These are phyloP conservation scores for Kuraishia hungarica DNA, from an alignment of 805 yeast genomes.

Conservation along the genomic window DNA sequence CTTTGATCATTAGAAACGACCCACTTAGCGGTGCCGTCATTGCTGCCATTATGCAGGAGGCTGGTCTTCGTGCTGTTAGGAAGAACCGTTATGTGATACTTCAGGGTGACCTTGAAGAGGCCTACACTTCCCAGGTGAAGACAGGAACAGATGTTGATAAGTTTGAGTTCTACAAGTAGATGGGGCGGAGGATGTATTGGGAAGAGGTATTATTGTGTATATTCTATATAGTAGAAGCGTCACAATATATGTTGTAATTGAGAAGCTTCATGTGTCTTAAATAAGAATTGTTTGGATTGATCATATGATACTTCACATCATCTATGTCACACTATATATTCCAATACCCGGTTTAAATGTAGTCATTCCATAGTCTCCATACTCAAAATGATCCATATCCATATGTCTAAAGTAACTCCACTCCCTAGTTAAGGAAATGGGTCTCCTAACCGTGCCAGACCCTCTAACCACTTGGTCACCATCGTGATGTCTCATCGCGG, in stretches of 20 bases:
- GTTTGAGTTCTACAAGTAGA: conserved; percentile 89
- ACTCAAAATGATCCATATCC: conserved; percentile 71
- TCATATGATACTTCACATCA: too few relatives aligned
- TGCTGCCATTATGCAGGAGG: conserved; percentile 99
- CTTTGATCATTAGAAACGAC: conserved; percentile 90
- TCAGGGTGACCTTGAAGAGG: conserved; percentile 96
- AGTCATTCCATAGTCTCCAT: conserved; percentile 23
- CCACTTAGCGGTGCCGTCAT: conserved; percentile 95
- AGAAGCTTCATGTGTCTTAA: too few relatives aligned
- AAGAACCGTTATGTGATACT: conserved; percentile 95
- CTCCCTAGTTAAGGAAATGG: conserved; percentile 9
- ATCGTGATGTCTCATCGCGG: neutral
- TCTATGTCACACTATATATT: conserved; percentile 26
- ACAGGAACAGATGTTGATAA: conserved; percentile 93
- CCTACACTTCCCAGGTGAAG: conserved; percentile 94
- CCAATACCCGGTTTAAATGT: conserved; percentile 59
- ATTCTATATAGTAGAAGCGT: neutral
- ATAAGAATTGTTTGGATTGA: neutral
- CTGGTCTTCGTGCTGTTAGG: conserved; percentile 97
- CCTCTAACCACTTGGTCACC: neutral
- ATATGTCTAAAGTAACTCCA: conserved; percentile 41
- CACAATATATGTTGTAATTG: neutral
- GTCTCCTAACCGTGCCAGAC: too few relatives aligned
- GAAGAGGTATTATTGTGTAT: too few relatives aligned
- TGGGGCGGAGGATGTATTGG: neutral